A percentile compares a stretch with the other conserved stretches of the same genome.
Evolutionary conservation across 2,329 filamentous ascomycete species (phyloP).

Genomic region (Apiospora hydei): DNA sequence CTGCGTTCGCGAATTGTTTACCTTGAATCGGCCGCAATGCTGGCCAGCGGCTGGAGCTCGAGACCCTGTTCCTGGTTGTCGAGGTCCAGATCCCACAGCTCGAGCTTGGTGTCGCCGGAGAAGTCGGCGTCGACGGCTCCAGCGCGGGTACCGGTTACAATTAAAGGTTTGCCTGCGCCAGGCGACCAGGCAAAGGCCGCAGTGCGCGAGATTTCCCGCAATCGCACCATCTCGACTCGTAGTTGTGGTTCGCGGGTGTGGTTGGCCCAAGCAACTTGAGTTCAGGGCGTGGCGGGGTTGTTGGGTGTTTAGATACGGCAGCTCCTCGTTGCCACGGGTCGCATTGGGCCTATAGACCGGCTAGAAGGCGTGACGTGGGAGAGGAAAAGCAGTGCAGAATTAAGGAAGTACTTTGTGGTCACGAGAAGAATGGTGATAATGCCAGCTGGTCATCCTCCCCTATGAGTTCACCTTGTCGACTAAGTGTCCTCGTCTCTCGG

Average conservation of each 20-base stretch:
- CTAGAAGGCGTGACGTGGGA: conserved; percentile 33
- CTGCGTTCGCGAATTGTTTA: conserved; percentile 50
- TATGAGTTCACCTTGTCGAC: conserved; percentile 22
- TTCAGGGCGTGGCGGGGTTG: conserved; percentile 33
- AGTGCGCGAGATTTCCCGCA: conserved; percentile 95
- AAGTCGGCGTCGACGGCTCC: conserved; percentile 97
- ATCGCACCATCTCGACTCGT: conserved; percentile 78
- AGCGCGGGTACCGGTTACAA: conserved; percentile 93
- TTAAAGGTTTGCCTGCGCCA: conserved; percentile 76
- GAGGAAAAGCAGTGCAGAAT: conserved; percentile 12
- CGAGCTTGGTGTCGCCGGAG: conserved; percentile 94
- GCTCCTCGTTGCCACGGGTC: conserved; percentile 35
- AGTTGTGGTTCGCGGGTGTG: conserved; percentile 21
- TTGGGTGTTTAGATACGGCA: conserved; percentile 10
- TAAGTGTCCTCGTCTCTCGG: conserved; percentile 17
- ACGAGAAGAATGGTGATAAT: conserved; percentile 16
- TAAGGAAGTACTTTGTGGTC: conserved; percentile 9
- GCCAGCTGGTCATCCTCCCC: conserved; percentile 19
- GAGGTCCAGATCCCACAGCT: conserved; percentile 92
- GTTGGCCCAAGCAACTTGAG: conserved; percentile 30
- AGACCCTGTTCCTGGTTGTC: conserved; percentile 77
- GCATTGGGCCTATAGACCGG: conserved; percentile 46
- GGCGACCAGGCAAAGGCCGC: conserved; percentile 98
- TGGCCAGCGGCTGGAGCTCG: conserved; percentile 86
- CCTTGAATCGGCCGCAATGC: conserved; percentile 89